phyloP scores from a whole-genome alignment of 176 grass and related monocot species.

The Carex littledalei region DNA sequence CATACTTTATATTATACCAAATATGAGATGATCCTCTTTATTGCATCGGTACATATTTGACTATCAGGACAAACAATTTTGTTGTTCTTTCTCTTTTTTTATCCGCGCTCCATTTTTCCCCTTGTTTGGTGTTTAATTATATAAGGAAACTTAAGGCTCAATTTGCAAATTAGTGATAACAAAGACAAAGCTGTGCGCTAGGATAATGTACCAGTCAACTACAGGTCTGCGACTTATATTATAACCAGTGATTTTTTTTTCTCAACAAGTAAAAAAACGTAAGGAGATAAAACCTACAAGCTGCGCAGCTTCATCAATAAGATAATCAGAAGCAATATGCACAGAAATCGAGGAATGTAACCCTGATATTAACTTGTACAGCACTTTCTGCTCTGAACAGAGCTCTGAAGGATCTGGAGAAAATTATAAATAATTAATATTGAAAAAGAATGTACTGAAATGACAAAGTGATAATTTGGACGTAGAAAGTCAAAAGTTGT shows the following conservation, averaged over 20 bases:
- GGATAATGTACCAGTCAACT: neutral
- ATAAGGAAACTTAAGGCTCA: neutral
- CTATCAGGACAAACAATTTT: neutral
- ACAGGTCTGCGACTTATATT: neutral
- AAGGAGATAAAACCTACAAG: slow-evolving; percentile 33
- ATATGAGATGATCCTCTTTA: neutral
- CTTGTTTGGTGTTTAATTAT: neutral
- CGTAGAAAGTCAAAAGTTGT: slow-evolving; percentile 6
- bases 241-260: neutral
- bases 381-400: slow-evolving; percentile 78
- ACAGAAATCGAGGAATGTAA: slow-evolving; percentile 98
- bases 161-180: neutral
- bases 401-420: slow-evolving; percentile 82
- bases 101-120: neutral
- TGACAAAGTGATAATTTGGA: slow-evolving; percentile 2
- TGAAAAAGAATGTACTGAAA: neutral
- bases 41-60: neutral
- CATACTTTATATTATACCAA: neutral
- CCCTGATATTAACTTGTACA: slow-evolving; percentile 95
- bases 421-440: neutral
- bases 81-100: neutral
- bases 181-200: neutral
- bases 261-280: neutral
- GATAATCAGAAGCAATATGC: slow-evolving; percentile 95
- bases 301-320: slow-evolving; percentile 49